Evolutionary conservation across 768 basidiomycete species (phyloP).

Genomic region (Naematelia aurantialba): DNA sequence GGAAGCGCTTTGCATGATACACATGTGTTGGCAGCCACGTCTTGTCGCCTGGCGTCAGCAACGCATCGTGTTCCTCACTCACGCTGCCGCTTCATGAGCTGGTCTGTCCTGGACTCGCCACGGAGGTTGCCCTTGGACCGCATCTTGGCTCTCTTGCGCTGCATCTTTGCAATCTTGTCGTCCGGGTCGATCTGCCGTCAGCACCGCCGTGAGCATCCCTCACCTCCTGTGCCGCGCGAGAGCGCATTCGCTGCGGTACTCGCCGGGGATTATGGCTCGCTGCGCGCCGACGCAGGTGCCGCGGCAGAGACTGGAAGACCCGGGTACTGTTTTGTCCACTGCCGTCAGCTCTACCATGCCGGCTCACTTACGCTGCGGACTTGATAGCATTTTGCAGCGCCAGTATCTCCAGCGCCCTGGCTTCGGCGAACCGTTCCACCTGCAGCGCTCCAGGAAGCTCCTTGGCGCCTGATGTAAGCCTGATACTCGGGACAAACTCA

Average conservation of each 20-base stretch:
- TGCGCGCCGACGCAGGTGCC: constrained; percentile 84
- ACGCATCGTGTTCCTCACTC: constrained; percentile 12
- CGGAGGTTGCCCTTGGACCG: constrained; percentile 62
- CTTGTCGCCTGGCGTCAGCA: constrained; percentile 64
- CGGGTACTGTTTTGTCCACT: constrained; percentile 71
- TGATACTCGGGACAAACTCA: constrained; percentile 9
- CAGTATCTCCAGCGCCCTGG: constrained; percentile 80
- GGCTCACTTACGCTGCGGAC: constrained; percentile 60
- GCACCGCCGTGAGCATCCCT: constrained; percentile 15
- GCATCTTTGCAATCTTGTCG: constrained; percentile 52
- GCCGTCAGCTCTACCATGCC: constrained; percentile 3
- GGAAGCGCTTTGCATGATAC: constrained; percentile 96
- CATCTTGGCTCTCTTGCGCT: constrained; percentile 54
- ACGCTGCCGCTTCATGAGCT: constrained; percentile 73
- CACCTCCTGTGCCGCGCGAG: constrained; percentile 79
- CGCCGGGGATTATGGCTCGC: constrained; percentile 92
- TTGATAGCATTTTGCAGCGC: constrained; percentile 88
- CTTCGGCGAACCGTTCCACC: constrained; percentile 84
- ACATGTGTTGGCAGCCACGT: constrained; percentile 93
- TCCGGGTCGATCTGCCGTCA: constrained; percentile 57
- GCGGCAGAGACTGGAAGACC: constrained; percentile 87
- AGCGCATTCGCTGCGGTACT: constrained; percentile 77
- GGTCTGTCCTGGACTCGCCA: constrained; percentile 60
- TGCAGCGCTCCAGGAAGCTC: constrained; percentile 71
- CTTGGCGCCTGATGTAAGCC: constrained; percentile 55